phyloP scores from a whole-genome alignment of 345 rosid species.

The Aquilaria sinensis region DNA sequence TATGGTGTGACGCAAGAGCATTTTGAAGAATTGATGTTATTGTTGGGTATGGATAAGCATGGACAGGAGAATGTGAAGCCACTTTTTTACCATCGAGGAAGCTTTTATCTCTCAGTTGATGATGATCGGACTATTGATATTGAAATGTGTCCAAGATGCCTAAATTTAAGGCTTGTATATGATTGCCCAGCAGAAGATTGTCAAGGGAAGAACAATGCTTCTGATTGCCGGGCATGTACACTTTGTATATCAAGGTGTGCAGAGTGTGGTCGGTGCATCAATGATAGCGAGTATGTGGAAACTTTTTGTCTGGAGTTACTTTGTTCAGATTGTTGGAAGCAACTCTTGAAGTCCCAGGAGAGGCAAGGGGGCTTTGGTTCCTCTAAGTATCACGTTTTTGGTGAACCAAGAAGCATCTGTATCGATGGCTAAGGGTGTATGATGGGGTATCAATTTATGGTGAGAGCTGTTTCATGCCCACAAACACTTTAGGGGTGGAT shows the following conservation, averaged over 20 bases:
- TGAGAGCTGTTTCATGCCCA: constrained; percentile 26
- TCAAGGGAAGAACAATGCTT: constrained; percentile 35
- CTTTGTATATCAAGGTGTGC: constrained; percentile 75
- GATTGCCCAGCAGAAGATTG: constrained; percentile 89
- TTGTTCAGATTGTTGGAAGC: constrained; percentile 59
- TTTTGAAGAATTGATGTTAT: constrained; percentile 52
- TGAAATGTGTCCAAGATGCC: constrained; percentile 87
- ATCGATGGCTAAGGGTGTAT: no score
- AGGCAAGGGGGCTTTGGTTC: constrained; percentile 19
- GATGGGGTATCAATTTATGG: no score
- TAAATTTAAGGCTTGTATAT: constrained; percentile 64
- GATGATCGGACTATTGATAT: constrained; percentile 75
- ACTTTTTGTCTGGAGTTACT: constrained; percentile 73
- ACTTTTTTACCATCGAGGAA: constrained; percentile 58
- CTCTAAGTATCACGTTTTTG: constrained; percentile 14
- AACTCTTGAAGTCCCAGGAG: constrained; percentile 19
- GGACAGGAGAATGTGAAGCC: constrained; percentile 40
- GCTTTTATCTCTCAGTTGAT: constrained; percentile 51
- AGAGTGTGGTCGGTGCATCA: constrained; percentile 85
- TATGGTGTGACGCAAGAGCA: constrained; percentile 63
- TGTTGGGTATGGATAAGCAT: constrained; percentile 40
- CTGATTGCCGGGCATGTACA: constrained; percentile 78
- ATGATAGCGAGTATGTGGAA: constrained; percentile 74
- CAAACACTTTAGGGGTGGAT: no score
- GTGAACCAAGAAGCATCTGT: constrained; percentile 18